A percentile compares a stretch with the other conserved stretches of the same genome.
Evolutionary conservation across 129 eudicot species (phyloP).

Genomic region (Helichrysum umbraculigerum): DNA sequence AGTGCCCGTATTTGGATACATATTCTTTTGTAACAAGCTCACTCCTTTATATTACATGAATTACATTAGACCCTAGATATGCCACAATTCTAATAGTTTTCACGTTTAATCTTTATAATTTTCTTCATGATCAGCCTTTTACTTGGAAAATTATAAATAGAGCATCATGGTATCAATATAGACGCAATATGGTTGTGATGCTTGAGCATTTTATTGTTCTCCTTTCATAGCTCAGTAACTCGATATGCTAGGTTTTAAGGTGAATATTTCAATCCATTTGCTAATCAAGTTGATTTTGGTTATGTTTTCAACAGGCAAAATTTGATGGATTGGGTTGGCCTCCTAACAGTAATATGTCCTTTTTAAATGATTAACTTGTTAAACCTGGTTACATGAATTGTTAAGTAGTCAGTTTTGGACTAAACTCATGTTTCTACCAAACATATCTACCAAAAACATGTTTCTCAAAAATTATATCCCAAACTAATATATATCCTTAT

Average conservation of each 20-base stretch:
- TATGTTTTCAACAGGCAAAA: not conserved
- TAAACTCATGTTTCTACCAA: no score
- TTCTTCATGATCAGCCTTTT: not conserved
- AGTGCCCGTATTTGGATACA: conserved; percentile 20
- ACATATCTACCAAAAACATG: no score
- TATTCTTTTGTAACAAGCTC: conserved; percentile 9
- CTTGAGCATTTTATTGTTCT: not conserved
- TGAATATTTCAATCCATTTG: not conserved
- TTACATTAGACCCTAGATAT: not conserved
- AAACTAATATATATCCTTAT: no score
- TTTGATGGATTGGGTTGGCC: not conserved
- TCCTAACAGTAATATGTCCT: not conserved
- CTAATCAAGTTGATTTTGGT: not conserved
- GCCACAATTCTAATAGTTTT: not conserved
- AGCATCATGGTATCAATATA: not conserved
- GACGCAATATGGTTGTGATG: not conserved
- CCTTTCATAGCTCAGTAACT: not conserved
- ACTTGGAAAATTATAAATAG: not conserved
- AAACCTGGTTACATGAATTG: no score
- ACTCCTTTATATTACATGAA: not conserved
- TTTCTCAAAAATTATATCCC: no score
- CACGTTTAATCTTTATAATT: no score
- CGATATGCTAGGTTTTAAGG: not conserved
- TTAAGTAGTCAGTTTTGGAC: no score
- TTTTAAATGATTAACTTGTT: no score